A percentile compares a stretch with the other conserved stretches of the same genome.
Evolutionary conservation across 352 stramenopile species (phyloP).

Genomic region (Pythium phragmitis): DNA sequence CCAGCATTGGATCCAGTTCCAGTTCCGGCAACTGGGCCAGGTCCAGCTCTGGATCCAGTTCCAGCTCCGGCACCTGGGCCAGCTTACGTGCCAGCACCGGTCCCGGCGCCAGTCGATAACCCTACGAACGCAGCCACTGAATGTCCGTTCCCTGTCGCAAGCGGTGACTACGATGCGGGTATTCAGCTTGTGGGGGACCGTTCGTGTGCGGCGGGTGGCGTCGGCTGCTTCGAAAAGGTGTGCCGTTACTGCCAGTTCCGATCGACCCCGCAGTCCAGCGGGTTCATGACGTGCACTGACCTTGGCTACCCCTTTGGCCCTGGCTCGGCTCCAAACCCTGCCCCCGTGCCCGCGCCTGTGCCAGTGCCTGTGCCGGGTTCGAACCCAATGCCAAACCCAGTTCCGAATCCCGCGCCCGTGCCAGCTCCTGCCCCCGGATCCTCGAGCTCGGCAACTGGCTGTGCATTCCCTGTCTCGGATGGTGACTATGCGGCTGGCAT

Average conservation of each 20-base stretch:
- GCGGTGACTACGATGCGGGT: constrained; percentile 16
- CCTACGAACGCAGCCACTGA: not conserved
- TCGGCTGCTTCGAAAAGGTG: constrained; percentile 22
- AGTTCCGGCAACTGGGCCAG: not conserved
- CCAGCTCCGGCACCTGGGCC: not conserved
- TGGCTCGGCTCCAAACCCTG: not conserved
- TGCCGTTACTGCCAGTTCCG: constrained; percentile 20
- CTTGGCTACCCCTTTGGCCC: constrained; percentile 1
- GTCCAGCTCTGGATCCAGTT: not conserved
- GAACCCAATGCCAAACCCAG: not conserved
- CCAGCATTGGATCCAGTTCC: not conserved
- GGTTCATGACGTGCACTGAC: not conserved
- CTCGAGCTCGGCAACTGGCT: not conserved
- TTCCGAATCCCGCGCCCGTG: not conserved
- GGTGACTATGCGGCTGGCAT: constrained; percentile 14
- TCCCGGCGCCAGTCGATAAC: not conserved
- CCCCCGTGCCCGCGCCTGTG: not conserved
- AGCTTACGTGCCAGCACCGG: not conserved
- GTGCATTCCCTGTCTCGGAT: constrained; percentile 3
- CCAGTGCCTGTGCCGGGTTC: not conserved
- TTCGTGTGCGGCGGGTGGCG: constrained; percentile 17
- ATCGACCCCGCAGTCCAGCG: not conserved
- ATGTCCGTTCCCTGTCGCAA: constrained; percentile 17
- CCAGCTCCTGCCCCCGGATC: not conserved
- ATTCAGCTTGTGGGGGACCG: constrained; percentile 29